Percentiles rank a stretch among this genome's conserved stretches.
These are phyloP conservation scores for Pythium folliculosum DNA, from an alignment of 352 stramenopile genomes.

Conservation along the genomic window DNA sequence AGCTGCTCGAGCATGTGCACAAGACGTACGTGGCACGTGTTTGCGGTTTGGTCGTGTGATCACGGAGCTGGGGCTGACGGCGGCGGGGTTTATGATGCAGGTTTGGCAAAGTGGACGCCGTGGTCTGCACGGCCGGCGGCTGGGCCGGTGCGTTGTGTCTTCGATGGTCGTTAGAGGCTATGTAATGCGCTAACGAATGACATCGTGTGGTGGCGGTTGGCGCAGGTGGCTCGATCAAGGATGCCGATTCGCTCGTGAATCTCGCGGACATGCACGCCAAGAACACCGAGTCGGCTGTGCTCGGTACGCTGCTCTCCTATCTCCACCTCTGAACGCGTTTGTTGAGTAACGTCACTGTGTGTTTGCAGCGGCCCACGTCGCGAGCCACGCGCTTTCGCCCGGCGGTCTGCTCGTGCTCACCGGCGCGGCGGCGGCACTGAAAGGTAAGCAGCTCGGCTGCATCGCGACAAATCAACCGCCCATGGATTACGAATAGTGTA, in stretches of 20 bases:
- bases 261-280: constrained; percentile 71
- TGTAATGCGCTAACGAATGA: no score
- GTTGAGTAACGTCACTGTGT: neutral
- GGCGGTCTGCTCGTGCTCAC: constrained; percentile 83
- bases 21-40: constrained; percentile 34
- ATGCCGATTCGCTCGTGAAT: constrained; percentile 61
- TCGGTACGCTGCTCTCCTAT: constrained; percentile 37
- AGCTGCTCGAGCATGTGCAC: constrained; percentile 55
- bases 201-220: neutral
- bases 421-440: constrained; percentile 74
- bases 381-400: constrained; percentile 58
- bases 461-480: no score
- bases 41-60: neutral
- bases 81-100: constrained; percentile 12
- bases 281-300: constrained; percentile 79
- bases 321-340: neutral
- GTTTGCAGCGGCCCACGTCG: constrained; percentile 75
- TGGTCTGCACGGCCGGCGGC: constrained; percentile 80
- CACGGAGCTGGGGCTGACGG: neutral
- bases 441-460: constrained; percentile 32
- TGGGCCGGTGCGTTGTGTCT: constrained; percentile 49
- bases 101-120: constrained; percentile 65
- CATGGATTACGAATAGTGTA: neutral
- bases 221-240: constrained; percentile 66
- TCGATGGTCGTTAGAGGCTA: no score